phyloP scores from a whole-genome alignment of 345 rosid genomes.

The Anacardium occidentale region DNA sequence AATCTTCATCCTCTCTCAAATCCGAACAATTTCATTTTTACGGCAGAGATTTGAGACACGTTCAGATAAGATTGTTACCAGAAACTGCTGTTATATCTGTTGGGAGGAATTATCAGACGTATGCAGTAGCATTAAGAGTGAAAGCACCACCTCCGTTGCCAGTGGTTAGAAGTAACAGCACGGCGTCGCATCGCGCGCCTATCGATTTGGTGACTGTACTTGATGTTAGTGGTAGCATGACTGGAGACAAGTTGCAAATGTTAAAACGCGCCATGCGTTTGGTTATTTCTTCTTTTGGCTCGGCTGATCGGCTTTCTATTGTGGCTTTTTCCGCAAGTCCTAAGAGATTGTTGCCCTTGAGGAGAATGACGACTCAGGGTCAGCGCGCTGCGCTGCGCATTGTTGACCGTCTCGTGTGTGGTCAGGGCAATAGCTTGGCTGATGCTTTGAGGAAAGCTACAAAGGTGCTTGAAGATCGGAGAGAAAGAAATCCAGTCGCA shows the following conservation, averaged over 20 bases:
- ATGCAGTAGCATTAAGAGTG: conserved; percentile 55
- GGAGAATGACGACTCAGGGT: conserved; percentile 79
- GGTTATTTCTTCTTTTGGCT: conserved; percentile 60
- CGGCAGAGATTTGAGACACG: conserved; percentile 45
- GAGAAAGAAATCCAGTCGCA: conserved; percentile 71
- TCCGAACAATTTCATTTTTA: conserved; percentile 39
- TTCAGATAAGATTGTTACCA: conserved; percentile 53
- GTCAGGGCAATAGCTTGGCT: conserved; percentile 53
- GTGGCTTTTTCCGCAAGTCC: conserved; percentile 55
- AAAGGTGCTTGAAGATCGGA: conserved; percentile 78
- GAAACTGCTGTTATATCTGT: conserved; percentile 65
- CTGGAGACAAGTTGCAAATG: conserved; percentile 56
- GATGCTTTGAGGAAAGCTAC: conserved; percentile 78
- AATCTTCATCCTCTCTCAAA: conserved; percentile 39
- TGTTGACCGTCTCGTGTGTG: conserved; percentile 53
- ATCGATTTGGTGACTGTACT: conserved; percentile 74
- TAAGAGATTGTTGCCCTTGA: conserved; percentile 60
- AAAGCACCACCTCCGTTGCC: conserved; percentile 57
- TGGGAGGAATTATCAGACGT: conserved; percentile 60
- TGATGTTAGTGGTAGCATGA: conserved; percentile 61
- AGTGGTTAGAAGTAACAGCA: conserved; percentile 8
- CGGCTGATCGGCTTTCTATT: conserved; percentile 70
- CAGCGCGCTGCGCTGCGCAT: conserved; percentile 55
- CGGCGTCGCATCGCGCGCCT: conserved; percentile 54
- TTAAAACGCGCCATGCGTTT: conserved; percentile 69